A percentile compares a stretch with the other conserved stretches of the same genome.
Evolutionary conservation across 2,329 filamentous ascomycete species (phyloP).

Genomic region (Zymoseptoria crescenta): DNA sequence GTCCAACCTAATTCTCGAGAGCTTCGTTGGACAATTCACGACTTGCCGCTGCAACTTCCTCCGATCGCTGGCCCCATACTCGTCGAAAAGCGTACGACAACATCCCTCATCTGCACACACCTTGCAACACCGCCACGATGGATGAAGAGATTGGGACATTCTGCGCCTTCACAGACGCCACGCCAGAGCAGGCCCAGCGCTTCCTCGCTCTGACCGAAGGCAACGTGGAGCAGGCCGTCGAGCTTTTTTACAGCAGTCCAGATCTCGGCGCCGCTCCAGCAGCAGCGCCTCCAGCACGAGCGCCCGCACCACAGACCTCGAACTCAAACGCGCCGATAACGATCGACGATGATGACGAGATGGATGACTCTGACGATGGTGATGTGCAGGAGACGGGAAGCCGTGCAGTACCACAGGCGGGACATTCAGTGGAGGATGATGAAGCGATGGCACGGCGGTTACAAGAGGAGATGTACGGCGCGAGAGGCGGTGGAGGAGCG

Average conservation of each 20-base stretch:
- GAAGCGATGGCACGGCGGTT: slow-evolving; percentile 85
- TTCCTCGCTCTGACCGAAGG: slow-evolving; percentile 81
- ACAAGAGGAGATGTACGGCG: slow-evolving; percentile 83
- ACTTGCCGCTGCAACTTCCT: not conserved
- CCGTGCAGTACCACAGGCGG: slow-evolving; percentile 22
- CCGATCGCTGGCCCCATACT: not conserved
- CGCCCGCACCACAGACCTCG: slow-evolving; percentile 28
- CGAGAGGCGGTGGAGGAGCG: slow-evolving; percentile 34
- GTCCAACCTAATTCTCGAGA: not conserved
- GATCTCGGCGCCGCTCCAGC: slow-evolving; percentile 37
- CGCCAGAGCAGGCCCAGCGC: slow-evolving; percentile 64
- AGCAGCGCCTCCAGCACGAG: slow-evolving; percentile 29
- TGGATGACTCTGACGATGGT: slow-evolving; percentile 34
- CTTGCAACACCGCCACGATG: slow-evolving; percentile 8
- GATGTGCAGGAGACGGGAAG: slow-evolving; percentile 21
- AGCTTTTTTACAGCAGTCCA: slow-evolving; percentile 81
- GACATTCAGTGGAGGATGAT: slow-evolving; percentile 61
- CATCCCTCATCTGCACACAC: not conserved
- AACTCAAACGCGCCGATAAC: slow-evolving; percentile 48
- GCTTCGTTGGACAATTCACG: not conserved
- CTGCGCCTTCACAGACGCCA: slow-evolving; percentile 69
- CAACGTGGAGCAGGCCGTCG: slow-evolving; percentile 76
- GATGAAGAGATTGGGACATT: slow-evolving; percentile 67
- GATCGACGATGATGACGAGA: slow-evolving; percentile 66
- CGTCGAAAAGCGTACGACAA: not conserved